These are phyloP conservation scores for Pestalotiopsis sp. DNA, from an alignment of 2,329 filamentous ascomycete species.

Conservation along the genomic window DNA sequence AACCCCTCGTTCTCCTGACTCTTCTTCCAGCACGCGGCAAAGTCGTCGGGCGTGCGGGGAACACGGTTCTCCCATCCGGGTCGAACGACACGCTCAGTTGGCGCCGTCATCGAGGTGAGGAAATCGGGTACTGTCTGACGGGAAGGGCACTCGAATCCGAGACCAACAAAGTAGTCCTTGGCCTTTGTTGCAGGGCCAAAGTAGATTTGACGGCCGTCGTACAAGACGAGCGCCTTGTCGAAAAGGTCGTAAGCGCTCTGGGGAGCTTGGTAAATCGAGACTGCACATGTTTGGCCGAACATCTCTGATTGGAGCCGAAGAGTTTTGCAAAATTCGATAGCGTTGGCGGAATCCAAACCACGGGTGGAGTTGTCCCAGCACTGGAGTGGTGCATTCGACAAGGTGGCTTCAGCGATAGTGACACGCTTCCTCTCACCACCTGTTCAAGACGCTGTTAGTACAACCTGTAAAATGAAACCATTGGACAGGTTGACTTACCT, in stretches of 20 bases:
- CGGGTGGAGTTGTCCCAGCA: constrained; percentile 76
- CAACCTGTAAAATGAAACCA: not conserved
- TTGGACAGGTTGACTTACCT: not conserved
- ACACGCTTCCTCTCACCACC: constrained; percentile 75
- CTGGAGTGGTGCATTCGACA: constrained; percentile 62
- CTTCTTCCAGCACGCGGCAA: constrained; percentile 39
- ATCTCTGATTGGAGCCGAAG: constrained; percentile 64
- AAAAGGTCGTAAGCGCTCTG: constrained; percentile 67
- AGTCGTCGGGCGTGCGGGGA: constrained; percentile 62
- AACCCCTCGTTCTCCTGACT: constrained; percentile 54
- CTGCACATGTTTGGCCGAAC: constrained; percentile 63
- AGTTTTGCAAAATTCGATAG: constrained; percentile 75
- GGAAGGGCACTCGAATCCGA: constrained; percentile 62
- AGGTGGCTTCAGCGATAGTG: constrained; percentile 63
- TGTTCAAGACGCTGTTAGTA: not conserved
- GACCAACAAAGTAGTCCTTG: constrained; percentile 61
- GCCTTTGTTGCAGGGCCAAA: constrained; percentile 62
- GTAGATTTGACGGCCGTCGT: constrained; percentile 65
- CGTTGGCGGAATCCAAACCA: constrained; percentile 75
- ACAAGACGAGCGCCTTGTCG: constrained; percentile 61
- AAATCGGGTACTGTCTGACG: constrained; percentile 72
- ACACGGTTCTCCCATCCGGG: constrained; percentile 57
- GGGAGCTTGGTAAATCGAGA: constrained; percentile 53
- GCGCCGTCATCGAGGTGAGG: constrained; percentile 64
- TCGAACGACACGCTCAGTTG: constrained; percentile 60